Evolutionary conservation across 768 basidiomycete species (phyloP).

Genomic region (Cystofilobasidium macerans): DNA sequence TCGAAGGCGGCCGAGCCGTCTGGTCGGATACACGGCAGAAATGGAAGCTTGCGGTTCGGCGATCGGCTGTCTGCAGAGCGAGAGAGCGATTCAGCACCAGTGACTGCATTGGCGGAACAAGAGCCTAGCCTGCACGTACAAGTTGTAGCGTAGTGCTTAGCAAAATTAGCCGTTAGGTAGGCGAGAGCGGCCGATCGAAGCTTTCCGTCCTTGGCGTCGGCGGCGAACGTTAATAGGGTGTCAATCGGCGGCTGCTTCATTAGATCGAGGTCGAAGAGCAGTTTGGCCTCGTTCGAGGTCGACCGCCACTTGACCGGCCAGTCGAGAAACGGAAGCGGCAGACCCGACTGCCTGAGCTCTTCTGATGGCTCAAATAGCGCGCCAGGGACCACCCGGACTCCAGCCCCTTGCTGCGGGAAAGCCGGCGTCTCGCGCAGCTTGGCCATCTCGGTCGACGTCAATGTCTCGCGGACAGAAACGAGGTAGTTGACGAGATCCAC

Average conservation of each 20-base stretch:
- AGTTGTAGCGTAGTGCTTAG: conserved; percentile 43
- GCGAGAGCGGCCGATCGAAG: conserved; percentile 56
- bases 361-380: conserved; percentile 75
- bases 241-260: conserved; percentile 55
- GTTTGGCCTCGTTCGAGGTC: conserved; percentile 78
- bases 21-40: conserved; percentile 61
- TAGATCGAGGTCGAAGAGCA: conserved; percentile 53
- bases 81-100: conserved; percentile 44
- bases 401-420: conserved; percentile 45
- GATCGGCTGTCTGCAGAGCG: conserved; percentile 44
- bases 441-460: conserved; percentile 51
- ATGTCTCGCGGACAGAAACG: conserved; percentile 59
- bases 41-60: conserved; percentile 46
- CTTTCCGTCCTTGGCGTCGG: conserved; percentile 43
- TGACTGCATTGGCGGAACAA: no score
- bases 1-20: conserved; percentile 47
- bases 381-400: conserved; percentile 30
- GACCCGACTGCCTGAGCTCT: conserved; percentile 47
- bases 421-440: conserved; percentile 53
- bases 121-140: background rate
- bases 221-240: conserved; percentile 57
- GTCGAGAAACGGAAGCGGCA: conserved; percentile 71
- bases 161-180: conserved; percentile 68
- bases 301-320: conserved; percentile 83
- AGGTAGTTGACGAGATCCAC: conserved; percentile 63